These are phyloP conservation scores for Penicillium frequentans DNA, from an alignment of 2,329 filamentous ascomycete species.

Conservation along the genomic window DNA sequence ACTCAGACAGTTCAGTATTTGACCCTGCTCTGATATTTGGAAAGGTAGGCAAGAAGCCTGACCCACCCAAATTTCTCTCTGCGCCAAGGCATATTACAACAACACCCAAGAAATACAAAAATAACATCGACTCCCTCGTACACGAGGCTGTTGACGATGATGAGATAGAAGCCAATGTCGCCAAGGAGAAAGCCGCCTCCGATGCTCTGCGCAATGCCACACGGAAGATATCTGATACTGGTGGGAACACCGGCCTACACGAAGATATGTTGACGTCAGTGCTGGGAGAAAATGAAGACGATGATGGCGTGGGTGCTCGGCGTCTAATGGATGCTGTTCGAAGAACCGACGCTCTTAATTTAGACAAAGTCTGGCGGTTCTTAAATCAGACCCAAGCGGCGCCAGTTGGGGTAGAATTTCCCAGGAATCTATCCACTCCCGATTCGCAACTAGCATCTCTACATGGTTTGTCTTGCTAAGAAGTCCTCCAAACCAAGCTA, in stretches of 20 bases:
- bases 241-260: conserved; percentile 23
- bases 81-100: neutral
- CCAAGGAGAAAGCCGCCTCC: conserved; percentile 36
- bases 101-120: conserved; percentile 52
- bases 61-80: neutral
- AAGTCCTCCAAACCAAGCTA: neutral
- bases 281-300: conserved; percentile 40
- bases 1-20: conserved; percentile 54
- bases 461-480: conserved; percentile 29
- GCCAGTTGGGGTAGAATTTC: conserved; percentile 33
- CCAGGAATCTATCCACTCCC: conserved; percentile 30
- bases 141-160: conserved; percentile 61
- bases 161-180: conserved; percentile 56
- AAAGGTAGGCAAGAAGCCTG: neutral
- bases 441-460: conserved; percentile 33
- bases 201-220: neutral
- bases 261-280: conserved; percentile 45
- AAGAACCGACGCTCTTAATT: conserved; percentile 59
- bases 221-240: neutral
- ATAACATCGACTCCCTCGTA: conserved; percentile 63
- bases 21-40: conserved; percentile 43
- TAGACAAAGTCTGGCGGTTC: conserved; percentile 58
- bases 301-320: conserved; percentile 44
- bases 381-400: conserved; percentile 43
- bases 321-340: conserved; percentile 59